phyloP scores from a whole-genome alignment of 331 rosid species.

The Malus hybrid region DNA sequence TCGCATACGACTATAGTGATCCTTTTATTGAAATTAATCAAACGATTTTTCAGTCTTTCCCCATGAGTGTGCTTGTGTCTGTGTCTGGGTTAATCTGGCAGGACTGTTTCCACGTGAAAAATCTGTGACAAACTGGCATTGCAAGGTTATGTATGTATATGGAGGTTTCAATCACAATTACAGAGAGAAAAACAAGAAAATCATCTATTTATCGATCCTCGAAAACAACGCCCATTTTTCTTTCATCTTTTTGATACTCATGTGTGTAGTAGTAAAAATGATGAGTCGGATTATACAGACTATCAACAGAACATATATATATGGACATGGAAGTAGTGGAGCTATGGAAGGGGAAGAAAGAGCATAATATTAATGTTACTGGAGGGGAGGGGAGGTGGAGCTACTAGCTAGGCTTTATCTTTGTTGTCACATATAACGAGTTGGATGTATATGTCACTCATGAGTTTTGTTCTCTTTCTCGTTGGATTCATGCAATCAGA shows the following conservation, averaged over 20 bases:
- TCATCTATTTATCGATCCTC: constrained; percentile 24
- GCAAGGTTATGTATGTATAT: not conserved
- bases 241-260: constrained; percentile 23
- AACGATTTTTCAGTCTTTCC: not conserved
- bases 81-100: not conserved
- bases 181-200: constrained; percentile 11
- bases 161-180: not conserved
- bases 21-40: not conserved
- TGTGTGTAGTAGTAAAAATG: constrained; percentile 27
- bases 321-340: not conserved
- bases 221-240: constrained; percentile 32
- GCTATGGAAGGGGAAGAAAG: not conserved
- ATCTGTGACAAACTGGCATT: constrained; percentile 4
- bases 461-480: constrained; percentile 41
- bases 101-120: constrained; percentile 40
- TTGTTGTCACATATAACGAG: constrained; percentile 43
- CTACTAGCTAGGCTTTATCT: constrained; percentile 12
- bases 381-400: not conserved
- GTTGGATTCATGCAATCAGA: constrained; percentile 24
- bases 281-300: constrained; percentile 16
- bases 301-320: not conserved
- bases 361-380: not conserved
- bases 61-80: not conserved
- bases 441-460: constrained; percentile 11
- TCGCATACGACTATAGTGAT: not conserved